phyloP scores from a whole-genome alignment of 2,329 filamentous ascomycete species.

The Tolypocladium inflatum region DNA sequence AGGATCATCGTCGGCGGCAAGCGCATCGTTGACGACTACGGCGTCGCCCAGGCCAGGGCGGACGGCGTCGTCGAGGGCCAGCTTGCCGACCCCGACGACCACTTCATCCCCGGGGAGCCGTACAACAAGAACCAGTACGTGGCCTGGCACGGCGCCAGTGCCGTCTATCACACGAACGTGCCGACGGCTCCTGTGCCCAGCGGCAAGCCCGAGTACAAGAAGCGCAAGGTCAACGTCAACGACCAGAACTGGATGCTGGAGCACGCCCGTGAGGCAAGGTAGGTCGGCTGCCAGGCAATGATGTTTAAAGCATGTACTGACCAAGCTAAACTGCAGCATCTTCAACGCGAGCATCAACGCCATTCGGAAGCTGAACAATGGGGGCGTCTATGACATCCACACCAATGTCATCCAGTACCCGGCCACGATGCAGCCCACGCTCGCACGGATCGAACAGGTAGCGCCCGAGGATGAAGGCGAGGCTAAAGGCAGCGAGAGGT shows the following conservation, averaged over 20 bases:
- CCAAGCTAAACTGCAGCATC: slow-evolving; percentile 40
- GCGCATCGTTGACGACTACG: slow-evolving; percentile 82
- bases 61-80: slow-evolving; percentile 81
- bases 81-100: slow-evolving; percentile 82
- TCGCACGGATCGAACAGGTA: slow-evolving; percentile 72
- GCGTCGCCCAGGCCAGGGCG: slow-evolving; percentile 62
- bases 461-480: slow-evolving; percentile 28
- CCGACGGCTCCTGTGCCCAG: slow-evolving; percentile 67
- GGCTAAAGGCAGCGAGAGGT: slow-evolving; percentile 20
- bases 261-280: slow-evolving; percentile 87
- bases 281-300: slow-evolving; percentile 13
- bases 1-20: slow-evolving; percentile 88
- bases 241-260: slow-evolving; percentile 95
- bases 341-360: slow-evolving; percentile 72
- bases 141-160: slow-evolving; percentile 94
- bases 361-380: slow-evolving; percentile 57
- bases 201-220: slow-evolving; percentile 74
- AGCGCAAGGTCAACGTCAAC: slow-evolving; percentile 78
- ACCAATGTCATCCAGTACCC: slow-evolving; percentile 90
- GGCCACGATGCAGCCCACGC: slow-evolving; percentile 79
- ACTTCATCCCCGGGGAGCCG: slow-evolving; percentile 64
- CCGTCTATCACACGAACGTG: slow-evolving; percentile 80
- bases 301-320: slow-evolving; percentile 3
- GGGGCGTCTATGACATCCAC: slow-evolving; percentile 85
- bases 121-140: slow-evolving; percentile 99